phyloP scores from a whole-genome alignment of 805 yeast genomes.

The Danielia reshetovae region DNA sequence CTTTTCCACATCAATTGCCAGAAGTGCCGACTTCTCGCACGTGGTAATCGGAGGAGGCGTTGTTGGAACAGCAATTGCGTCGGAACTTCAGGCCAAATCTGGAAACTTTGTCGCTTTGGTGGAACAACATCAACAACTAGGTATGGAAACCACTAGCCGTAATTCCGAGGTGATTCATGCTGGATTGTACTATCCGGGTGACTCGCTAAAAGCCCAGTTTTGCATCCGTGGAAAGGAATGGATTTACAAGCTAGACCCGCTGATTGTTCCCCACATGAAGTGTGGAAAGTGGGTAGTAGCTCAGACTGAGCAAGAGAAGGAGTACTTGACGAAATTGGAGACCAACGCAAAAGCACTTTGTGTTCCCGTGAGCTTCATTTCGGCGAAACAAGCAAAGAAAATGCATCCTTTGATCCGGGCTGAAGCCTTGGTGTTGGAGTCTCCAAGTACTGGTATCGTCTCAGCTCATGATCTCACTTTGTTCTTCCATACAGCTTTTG shows the following conservation, averaged over 20 bases:
- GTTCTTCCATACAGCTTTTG: constrained; percentile 52
- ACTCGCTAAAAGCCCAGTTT: constrained; percentile 60
- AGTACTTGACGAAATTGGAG: constrained; percentile 52
- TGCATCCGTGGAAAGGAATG: constrained; percentile 74
- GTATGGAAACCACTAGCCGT: constrained; percentile 82
- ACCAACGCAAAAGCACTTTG: constrained; percentile 47
- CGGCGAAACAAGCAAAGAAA: constrained; percentile 38
- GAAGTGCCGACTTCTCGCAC: constrained; percentile 54
- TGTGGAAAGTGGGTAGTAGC: constrained; percentile 92
- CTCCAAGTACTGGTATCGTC: constrained; percentile 83
- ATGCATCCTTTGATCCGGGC: constrained; percentile 70
- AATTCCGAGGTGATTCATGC: constrained; percentile 94
- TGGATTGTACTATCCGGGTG: constrained; percentile 75
- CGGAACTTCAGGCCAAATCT: constrained; percentile 50
- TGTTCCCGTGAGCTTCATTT: constrained; percentile 55
- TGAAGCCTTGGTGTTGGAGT: constrained; percentile 54
- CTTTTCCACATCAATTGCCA: not conserved
- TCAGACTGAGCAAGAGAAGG: constrained; percentile 60
- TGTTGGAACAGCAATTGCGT: constrained; percentile 78
- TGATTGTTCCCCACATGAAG: constrained; percentile 46
- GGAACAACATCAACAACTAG: constrained; percentile 63
- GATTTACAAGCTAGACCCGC: constrained; percentile 45
- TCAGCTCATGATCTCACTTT: constrained; percentile 75
- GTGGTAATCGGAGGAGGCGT: constrained; percentile 81
- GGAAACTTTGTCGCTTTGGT: constrained; percentile 55